Conservation (phyloP, 257 asterid genomes). For the Solanum tarijense region DNA sequence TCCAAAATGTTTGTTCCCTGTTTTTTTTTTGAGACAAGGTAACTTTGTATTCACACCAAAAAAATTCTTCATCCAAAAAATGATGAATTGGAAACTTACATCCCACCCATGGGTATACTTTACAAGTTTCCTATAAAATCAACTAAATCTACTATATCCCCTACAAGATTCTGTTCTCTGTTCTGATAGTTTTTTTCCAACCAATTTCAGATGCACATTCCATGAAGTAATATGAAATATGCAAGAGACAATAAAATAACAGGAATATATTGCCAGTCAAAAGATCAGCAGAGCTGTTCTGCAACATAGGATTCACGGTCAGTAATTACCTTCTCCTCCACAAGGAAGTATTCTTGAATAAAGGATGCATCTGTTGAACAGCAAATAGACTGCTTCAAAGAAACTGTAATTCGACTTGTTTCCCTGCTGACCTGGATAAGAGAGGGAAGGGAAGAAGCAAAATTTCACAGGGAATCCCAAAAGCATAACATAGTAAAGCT, state of each 20-base stretch:
- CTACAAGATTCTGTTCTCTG: background rate
- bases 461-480: conserved; percentile 2
- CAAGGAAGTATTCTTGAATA: conserved; percentile 70
- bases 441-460: conserved; percentile 4
- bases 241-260: background rate
- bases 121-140: too few relatives aligned
- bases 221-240: background rate
- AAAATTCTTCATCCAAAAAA: too few relatives aligned
- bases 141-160: too few relatives aligned
- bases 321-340: conserved; percentile 74
- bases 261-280: background rate
- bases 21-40: background rate
- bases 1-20: background rate
- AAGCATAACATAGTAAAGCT: background rate
- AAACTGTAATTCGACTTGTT: conserved; percentile 68
- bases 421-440: conserved; percentile 56
- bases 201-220: background rate
- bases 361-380: conserved; percentile 78
- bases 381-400: conserved; percentile 80
- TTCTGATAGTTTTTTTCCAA: background rate
- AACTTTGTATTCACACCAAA: too few relatives aligned
- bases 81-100: too few relatives aligned
- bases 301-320: background rate
- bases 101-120: too few relatives aligned
- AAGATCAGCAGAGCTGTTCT: background rate